phyloP scores from a whole-genome alignment of 2,329 filamentous ascomycete species.

The Neospermospora avenae region DNA sequence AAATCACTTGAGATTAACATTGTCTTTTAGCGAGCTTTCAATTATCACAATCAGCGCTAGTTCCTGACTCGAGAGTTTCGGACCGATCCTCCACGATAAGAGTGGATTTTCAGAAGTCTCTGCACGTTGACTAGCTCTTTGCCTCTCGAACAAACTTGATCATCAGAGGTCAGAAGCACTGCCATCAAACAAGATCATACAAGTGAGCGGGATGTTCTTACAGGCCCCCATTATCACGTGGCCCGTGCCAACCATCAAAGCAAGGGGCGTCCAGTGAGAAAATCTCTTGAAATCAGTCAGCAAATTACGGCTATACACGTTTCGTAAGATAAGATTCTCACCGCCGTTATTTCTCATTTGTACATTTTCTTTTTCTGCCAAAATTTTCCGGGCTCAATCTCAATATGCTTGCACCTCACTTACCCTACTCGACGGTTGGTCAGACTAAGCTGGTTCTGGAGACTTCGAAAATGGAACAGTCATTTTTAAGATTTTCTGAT shows the following conservation, averaged over 20 bases:
- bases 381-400: background rate
- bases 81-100: background rate
- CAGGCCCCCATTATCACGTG: no score
- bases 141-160: background rate
- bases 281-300: background rate
- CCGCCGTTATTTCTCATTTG: background rate
- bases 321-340: background rate
- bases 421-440: background rate
- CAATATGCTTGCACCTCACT: background rate
- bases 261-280: slow-evolving; percentile 1
- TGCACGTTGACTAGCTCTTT: background rate
- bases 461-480: background rate
- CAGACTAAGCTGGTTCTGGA: background rate
- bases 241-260: background rate
- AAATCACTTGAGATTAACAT: no score
- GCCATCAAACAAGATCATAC: background rate
- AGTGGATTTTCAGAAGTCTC: background rate
- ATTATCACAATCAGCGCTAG: background rate
- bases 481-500: background rate
- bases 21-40: no score
- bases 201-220: background rate
- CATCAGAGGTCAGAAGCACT: no score
- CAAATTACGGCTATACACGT: slow-evolving; percentile 1
- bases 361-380: background rate
- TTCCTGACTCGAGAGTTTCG: background rate